Percentiles rank a stretch among this genome's conserved stretches.
phyloP scores from a whole-genome alignment of 176 grass and related monocot genomes.

The Otatea glauca region DNA sequence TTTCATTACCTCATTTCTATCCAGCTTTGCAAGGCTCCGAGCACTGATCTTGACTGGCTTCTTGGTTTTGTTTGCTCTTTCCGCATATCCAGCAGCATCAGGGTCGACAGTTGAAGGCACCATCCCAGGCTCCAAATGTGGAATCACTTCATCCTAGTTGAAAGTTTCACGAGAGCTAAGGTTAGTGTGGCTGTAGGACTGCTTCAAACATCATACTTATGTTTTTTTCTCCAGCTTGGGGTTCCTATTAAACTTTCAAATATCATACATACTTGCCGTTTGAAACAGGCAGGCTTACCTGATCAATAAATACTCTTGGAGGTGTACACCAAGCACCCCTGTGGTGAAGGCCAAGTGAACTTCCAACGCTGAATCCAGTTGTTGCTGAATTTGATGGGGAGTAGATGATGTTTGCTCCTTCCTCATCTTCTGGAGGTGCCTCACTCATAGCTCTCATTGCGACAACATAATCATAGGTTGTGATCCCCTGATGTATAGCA shows the following conservation, averaged over 20 bases:
- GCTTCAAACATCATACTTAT: slow-evolving; percentile 19
- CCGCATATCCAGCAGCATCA: slow-evolving; percentile 69
- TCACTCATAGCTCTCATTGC: slow-evolving; percentile 99
- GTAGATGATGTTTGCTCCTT: slow-evolving; percentile 80
- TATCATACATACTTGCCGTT: not conserved
- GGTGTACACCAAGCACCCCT: slow-evolving; percentile 99
- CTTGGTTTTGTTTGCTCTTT: slow-evolving; percentile 81
- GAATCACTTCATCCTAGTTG: slow-evolving; percentile 86
- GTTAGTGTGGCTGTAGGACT: slow-evolving; percentile 24
- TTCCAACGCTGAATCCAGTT: slow-evolving; percentile 90
- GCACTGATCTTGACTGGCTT: slow-evolving; percentile 95
- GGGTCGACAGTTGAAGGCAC: slow-evolving; percentile 89
- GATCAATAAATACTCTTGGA: slow-evolving; percentile 95
- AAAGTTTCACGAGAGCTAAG: slow-evolving; percentile 41
- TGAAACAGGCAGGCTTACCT: slow-evolving; percentile 42
- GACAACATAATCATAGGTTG: slow-evolving; percentile 97
- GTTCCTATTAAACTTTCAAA: slow-evolving; percentile 32
- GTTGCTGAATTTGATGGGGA: slow-evolving; percentile 95
- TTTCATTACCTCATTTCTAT: slow-evolving; percentile 79
- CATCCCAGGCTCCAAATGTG: slow-evolving; percentile 91
- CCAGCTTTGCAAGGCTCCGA: slow-evolving; percentile 93
- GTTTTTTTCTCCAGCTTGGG: not conserved
- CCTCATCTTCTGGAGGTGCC: slow-evolving; percentile 78
- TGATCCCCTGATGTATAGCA: slow-evolving; percentile 74
- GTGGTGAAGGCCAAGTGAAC: slow-evolving; percentile 86